These are phyloP conservation scores for Rhizoctonia solani DNA, from an alignment of 1,284 basidiomycete genomes.

Conservation along the genomic window DNA sequence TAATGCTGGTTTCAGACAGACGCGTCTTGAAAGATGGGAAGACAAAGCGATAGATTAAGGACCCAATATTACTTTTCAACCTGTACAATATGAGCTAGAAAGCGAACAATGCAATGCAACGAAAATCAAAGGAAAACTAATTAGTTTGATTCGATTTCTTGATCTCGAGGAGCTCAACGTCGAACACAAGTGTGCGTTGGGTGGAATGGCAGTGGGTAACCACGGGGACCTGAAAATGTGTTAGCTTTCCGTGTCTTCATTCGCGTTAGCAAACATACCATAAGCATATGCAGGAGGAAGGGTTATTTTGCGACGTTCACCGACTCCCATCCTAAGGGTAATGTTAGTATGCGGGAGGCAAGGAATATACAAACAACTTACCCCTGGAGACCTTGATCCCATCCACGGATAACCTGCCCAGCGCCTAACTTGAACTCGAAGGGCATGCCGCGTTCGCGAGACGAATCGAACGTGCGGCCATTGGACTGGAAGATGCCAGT, in stretches of 20 bases:
- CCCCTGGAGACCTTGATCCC: constrained; percentile 46
- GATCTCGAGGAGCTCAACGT: constrained; percentile 50
- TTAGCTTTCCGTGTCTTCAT: background rate
- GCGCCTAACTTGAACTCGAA: constrained; percentile 33
- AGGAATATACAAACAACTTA: constrained; percentile 45
- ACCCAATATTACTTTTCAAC: too few relatives aligned
- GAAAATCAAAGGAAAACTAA: background rate
- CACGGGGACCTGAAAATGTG: constrained; percentile 28
- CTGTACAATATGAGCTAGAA: background rate
- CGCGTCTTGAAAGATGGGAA: too few relatives aligned
- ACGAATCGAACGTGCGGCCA: constrained; percentile 35
- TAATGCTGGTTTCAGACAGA: too few relatives aligned
- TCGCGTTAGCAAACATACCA: background rate
- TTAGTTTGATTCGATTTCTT: constrained; percentile 38
- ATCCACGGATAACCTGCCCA: constrained; percentile 27
- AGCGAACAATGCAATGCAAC: background rate
- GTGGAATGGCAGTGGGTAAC: constrained; percentile 50
- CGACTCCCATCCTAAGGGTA: constrained; percentile 12
- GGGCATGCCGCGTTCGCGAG: constrained; percentile 39
- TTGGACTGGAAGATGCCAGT: constrained; percentile 16
- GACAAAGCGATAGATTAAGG: too few relatives aligned
- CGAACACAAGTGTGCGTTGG: constrained; percentile 50
- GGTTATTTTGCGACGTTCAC: background rate
- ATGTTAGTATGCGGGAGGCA: background rate
- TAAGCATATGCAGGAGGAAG: constrained; percentile 38